Evolutionary conservation across 129 eudicot genomes (phyloP).

Genomic region (Helichrysum umbraculigerum): DNA sequence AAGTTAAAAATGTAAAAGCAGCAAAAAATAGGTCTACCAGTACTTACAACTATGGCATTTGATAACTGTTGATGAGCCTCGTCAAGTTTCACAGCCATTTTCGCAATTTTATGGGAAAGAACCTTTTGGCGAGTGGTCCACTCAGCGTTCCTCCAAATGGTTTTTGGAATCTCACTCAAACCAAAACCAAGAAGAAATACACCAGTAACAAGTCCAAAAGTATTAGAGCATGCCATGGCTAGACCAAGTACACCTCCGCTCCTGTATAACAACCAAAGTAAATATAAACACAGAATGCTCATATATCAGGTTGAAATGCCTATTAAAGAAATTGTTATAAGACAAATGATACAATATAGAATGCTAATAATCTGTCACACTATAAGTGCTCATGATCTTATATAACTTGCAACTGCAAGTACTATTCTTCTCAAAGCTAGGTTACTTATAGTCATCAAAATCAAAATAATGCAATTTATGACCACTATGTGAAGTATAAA

Average conservation of each 20-base stretch:
- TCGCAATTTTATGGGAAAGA: constrained; percentile 87
- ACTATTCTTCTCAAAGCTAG: constrained; percentile 3
- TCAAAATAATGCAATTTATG: constrained; percentile 2
- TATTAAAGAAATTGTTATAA: background rate
- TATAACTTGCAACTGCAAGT: constrained; percentile 14
- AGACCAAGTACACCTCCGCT: constrained; percentile 65
- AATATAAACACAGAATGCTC: background rate
- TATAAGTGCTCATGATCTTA: background rate
- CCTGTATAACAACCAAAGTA: constrained; percentile 44
- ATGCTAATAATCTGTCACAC: constrained; percentile 6
- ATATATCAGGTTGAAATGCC: background rate
- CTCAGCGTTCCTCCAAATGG: constrained; percentile 90
- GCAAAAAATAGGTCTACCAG: background rate
- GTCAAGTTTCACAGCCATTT: constrained; percentile 93
- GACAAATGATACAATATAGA: background rate
- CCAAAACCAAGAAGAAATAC: constrained; percentile 98
- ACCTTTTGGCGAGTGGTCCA: constrained; percentile 86
- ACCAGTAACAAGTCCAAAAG: constrained; percentile 99
- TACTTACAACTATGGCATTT: constrained; percentile 86
- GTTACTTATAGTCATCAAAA: constrained; percentile 12
- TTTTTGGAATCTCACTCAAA: constrained; percentile 87
- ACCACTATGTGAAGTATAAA: background rate
- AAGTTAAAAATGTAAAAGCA: constrained; percentile 24
- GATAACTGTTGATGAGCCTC: constrained; percentile 85
- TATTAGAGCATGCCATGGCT: constrained; percentile 97